Evolutionary conservation across 2,329 filamentous ascomycete species (phyloP), one percentile per base, ranked within the genome.

Genomic region (Lecanosticta acicola): DNA sequence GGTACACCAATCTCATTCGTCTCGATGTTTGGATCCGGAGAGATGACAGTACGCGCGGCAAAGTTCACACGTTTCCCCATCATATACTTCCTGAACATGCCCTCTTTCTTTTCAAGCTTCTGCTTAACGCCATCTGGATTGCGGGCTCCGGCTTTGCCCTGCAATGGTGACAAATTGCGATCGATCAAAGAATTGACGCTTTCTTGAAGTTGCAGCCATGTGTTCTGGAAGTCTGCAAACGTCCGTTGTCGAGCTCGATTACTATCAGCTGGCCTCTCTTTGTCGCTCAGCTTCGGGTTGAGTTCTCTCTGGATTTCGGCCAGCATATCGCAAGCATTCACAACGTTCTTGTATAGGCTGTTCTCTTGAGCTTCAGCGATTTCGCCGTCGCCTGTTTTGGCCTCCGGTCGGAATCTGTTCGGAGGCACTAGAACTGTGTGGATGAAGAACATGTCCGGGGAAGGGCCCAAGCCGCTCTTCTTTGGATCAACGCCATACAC

Each of bases 51-150:
- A 66, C 93, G 85, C 32, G 93, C 93, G 40, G 93, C 93, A 66
- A 93, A 97, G 68, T 98, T 97, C 71, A 98, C 93, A 74, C 93
- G 89, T 75, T 98, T 98, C 50, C 93, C 93, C 93, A 98, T 98
- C 93, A 98, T 97, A 69, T 98, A 96, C 74, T 95, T 97, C 59
- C 93, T 79, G 75, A 98, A 98, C 21, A 98, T 76, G 55, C 93
- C 93, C 64, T 98, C 94, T 70, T 98, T 98, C 76, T 98, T 98
- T 70, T 98, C 93, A 20, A 98, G 77, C 63, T 90, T 85, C 65
- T 98, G 93, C 71, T 98, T 98, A 71, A 98, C 94, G 58, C 94
- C 93, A 53, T 95, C 90, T 51, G 94, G 87, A 43, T 87, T 85
- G 45, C 83, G 78, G 60, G 84, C 83, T 11, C 83, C 87, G 20